A percentile compares a stretch with the other conserved stretches of the same genome.
Evolutionary conservation across 345 rosid genomes (phyloP).

Genomic region (Gossypium stocksii): DNA sequence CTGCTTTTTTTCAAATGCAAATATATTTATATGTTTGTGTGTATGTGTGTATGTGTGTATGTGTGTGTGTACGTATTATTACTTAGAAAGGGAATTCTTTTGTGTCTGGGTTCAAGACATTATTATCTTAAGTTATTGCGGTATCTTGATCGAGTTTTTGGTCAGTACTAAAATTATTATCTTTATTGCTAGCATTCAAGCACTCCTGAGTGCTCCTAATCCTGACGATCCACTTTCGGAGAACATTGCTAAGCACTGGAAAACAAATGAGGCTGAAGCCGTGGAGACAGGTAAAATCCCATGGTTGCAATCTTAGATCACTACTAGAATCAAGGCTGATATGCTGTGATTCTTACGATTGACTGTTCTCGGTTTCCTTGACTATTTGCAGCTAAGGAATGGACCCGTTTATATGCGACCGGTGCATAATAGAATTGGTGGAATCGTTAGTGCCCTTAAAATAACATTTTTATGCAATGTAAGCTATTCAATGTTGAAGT

Average conservation of each 20-base stretch:
- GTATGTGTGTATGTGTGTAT: no score
- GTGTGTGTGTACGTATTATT: no score
- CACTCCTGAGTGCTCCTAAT: constrained; percentile 95
- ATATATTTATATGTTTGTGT: not conserved
- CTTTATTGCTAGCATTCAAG: constrained; percentile 65
- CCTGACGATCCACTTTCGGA: constrained; percentile 98
- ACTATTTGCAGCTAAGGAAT: constrained; percentile 77
- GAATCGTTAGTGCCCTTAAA: constrained; percentile 14
- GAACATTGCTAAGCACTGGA: constrained; percentile 99
- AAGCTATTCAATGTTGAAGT: constrained; percentile 31
- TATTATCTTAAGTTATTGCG: not conserved
- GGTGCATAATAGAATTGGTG: constrained; percentile 49
- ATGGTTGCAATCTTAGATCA: not conserved
- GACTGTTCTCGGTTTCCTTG: not conserved
- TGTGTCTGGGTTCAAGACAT: not conserved
- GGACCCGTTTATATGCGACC: constrained; percentile 92
- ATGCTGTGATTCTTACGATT: not conserved
- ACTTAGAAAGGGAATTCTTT: not conserved
- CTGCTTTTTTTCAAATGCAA: not conserved
- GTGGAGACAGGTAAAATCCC: constrained; percentile 77
- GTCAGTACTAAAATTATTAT: not conserved
- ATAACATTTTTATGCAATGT: constrained; percentile 31
- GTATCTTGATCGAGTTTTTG: not conserved
- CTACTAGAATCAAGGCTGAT: not conserved
- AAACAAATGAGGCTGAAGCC: constrained; percentile 90